Evolutionary conservation across 371 early-diverging fungal genomes (phyloP).

Genomic region (Mortierella sp.): DNA sequence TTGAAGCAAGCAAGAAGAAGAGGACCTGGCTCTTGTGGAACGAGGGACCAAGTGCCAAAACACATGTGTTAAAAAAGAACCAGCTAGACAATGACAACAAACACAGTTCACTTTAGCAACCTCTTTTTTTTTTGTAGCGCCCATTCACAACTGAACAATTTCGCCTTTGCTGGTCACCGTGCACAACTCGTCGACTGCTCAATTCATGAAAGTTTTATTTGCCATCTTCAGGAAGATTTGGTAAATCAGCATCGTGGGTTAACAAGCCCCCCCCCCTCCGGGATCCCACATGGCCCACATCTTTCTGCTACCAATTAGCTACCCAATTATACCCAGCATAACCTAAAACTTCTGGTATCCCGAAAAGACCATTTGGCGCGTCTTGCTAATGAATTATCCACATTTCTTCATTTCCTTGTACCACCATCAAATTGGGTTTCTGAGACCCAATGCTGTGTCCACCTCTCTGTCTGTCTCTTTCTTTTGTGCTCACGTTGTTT

Average conservation of each 20-base stretch:
- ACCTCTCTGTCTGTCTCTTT: background rate
- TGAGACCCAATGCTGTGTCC: background rate
- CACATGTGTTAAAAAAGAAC: too few relatives aligned
- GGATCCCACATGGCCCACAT: too few relatives aligned
- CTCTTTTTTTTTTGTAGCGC: background rate
- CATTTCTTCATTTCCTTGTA: background rate
- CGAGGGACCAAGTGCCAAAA: too few relatives aligned
- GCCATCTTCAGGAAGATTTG: too few relatives aligned
- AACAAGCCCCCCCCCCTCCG: too few relatives aligned
- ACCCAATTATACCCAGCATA: background rate
- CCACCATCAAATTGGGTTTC: background rate
- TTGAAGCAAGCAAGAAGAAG: too few relatives aligned
- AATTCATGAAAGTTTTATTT: too few relatives aligned
- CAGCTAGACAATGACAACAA: too few relatives aligned
- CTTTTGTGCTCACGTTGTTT: slow-evolving; percentile 7
- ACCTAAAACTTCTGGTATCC: background rate
- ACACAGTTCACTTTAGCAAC: slow-evolving; percentile 7
- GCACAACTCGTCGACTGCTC: background rate
- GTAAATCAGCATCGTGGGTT: too few relatives aligned
- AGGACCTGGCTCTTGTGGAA: too few relatives aligned
- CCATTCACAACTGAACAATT: background rate
- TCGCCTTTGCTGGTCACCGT: background rate
- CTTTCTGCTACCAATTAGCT: too few relatives aligned
- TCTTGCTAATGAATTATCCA: slow-evolving; percentile 5
- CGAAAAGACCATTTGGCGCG: background rate